Evolutionary conservation across 441 rosid genomes (phyloP).

Genomic region (Eutrema salsugineum): DNA sequence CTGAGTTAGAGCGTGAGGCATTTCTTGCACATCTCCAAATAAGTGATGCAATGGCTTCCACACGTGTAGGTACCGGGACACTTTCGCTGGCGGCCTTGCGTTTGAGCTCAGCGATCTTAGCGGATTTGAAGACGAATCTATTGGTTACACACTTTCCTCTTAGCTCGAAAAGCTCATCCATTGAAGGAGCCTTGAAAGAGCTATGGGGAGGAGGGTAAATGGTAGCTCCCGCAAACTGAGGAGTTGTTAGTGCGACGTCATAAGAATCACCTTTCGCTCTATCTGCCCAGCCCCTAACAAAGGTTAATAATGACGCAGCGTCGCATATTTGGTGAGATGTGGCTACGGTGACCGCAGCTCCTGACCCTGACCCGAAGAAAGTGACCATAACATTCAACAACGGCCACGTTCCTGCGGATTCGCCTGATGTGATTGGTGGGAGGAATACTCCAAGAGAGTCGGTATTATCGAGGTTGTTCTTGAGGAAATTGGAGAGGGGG

Average conservation of each 20-base stretch:
- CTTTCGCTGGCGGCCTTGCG: neutral
- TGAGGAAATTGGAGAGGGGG: neutral
- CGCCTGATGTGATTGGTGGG: neutral
- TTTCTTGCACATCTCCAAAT: constrained; percentile 30
- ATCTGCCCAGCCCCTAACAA: neutral
- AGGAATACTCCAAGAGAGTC: neutral
- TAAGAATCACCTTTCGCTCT: neutral
- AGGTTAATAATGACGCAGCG: neutral
- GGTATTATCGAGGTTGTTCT: neutral
- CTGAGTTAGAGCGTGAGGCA: constrained; percentile 9
- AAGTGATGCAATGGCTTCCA: constrained; percentile 38
- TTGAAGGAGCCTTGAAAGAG: neutral
- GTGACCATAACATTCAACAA: neutral
- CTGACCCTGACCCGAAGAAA: neutral
- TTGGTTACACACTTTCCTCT: constrained; percentile 7
- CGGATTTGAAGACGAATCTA: constrained; percentile 30
- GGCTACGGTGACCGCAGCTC: neutral
- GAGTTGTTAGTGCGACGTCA: neutral
- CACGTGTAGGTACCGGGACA: constrained; percentile 30
- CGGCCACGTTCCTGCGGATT: neutral
- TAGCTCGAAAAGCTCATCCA: no score
- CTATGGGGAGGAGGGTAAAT: neutral
- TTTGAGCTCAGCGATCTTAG: constrained; percentile 20
- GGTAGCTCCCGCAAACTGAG: neutral
- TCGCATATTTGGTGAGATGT: neutral